Base-by-base conservation (phyloP, 1,139 yeast species). In the Blastobotrys petasosporus region DNA sequence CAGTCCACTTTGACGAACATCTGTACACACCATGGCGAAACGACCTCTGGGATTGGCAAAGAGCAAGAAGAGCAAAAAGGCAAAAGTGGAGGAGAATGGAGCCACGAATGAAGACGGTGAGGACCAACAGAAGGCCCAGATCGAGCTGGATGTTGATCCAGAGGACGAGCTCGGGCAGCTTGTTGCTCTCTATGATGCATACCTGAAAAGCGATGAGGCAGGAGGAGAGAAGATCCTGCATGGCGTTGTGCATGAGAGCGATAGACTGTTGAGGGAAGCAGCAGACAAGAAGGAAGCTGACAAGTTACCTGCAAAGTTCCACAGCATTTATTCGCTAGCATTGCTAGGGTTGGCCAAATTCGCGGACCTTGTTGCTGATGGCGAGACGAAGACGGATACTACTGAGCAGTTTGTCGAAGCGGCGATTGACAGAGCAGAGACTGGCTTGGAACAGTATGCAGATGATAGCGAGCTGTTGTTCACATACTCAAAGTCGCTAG, bases 181-280 rank as follows among this genome's bases (percentile, higher is more conserved):
- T 47, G 67, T 67, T 52, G 94, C 85, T 3, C 70, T 87, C 39
- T 88, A 70, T 39, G 53, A 61, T 4, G 73, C 82, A 2, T 79
- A 76, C 30, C 23, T 37, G 20, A 29, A 43, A 16, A 38, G 28
- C 23, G 29, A 39, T 13, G 43, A 46, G 7, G 36, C 29, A 10
- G 42, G 48, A 10, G 20, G 33, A 15, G 31, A 40, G 25, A 56
- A 57, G 17, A 47, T 87, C 35, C 68, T 88, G 44, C 85, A 88
- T 58, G 97, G 97, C 28, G 75, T 92, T 4, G 77, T 92, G 16
- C 96, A 92, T 59, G 97, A 92, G 63, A 85, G 96, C 66, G 97
- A 90, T 59, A 69, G 95, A 40, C 63, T 87, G 36, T 70, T 87
- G 54, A 73, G 95, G 56, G 61, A 67, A 46, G 56, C 62, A 37